phyloP scores from a whole-genome alignment of 225 moss, liverwort and hornwort species.

The Pleurozium schreberi region DNA sequence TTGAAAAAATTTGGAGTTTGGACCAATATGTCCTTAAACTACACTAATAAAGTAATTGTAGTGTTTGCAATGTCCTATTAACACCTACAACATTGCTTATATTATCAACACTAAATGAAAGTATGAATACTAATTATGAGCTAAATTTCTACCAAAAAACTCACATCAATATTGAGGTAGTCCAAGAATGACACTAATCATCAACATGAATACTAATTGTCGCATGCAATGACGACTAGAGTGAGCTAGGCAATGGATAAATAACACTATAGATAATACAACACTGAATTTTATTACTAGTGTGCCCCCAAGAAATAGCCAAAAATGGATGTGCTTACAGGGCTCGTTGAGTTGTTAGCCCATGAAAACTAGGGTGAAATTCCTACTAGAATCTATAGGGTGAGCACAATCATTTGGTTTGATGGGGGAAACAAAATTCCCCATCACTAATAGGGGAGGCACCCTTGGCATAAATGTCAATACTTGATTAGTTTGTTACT shows the following conservation, averaged over 20 bases:
- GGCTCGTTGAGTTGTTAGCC: not conserved
- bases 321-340: not conserved
- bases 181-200: not conserved
- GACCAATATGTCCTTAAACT: not conserved
- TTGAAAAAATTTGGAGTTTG: not conserved
- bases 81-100: not conserved
- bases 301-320: too few relatives aligned
- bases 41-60: not conserved
- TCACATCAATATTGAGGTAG: rapidly evolving
- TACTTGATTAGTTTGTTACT: not conserved
- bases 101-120: not conserved
- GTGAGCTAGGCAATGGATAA: not conserved
- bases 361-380: too few relatives aligned
- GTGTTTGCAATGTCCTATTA: not conserved
- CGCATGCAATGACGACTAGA: not conserved
- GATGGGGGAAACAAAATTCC: too few relatives aligned
- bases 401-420: too few relatives aligned
- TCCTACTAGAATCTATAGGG: too few relatives aligned
- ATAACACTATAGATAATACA: not conserved
- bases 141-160: not conserved
- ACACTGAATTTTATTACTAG: too few relatives aligned
- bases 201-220: not conserved
- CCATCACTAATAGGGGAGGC: too few relatives aligned
- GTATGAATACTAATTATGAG: not conserved
- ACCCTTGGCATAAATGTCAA: not conserved